Evolutionary conservation across 768 basidiomycete species (phyloP).

Genomic region (Lactifluus pinguis): DNA sequence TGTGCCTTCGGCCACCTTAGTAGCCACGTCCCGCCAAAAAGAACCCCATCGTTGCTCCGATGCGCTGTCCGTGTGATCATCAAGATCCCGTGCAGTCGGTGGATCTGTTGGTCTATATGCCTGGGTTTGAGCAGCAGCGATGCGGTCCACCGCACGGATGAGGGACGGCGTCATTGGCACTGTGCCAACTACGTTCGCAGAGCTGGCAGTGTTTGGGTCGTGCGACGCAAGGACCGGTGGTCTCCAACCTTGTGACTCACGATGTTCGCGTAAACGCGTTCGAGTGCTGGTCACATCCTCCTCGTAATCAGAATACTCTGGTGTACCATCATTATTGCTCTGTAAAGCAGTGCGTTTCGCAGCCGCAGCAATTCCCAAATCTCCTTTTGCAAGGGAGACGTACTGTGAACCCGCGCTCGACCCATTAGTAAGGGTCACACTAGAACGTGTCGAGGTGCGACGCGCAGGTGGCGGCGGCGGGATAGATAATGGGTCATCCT

Average conservation of each 20-base stretch:
- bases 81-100: background rate
- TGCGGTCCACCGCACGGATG: conserved; percentile 52
- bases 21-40: conserved; percentile 17
- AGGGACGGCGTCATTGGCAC: conserved; percentile 59
- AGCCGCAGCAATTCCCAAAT: conserved; percentile 16
- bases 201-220: conserved; percentile 2
- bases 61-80: background rate
- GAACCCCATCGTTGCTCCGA: conserved; percentile 13
- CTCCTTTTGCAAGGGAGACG: conserved; percentile 18
- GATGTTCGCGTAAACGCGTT: background rate
- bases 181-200: conserved; percentile 26
- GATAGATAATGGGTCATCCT: conserved; percentile 25
- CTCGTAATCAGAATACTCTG: conserved; percentile 29
- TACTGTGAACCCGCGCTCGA: background rate
- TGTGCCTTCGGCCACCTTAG: conserved; percentile 2
- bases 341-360: conserved; percentile 6
- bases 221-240: conserved; percentile 44
- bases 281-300: conserved; percentile 23
- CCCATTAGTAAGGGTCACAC: conserved; percentile 23
- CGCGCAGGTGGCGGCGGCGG: conserved; percentile 12
- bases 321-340: conserved; percentile 9
- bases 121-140: conserved; percentile 40
- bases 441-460: conserved; percentile 18
- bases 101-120: background rate
- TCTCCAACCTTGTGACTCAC: conserved; percentile 33